Evolutionary conservation across 805 yeast species (phyloP), one percentile per base, ranked within the genome.

Genomic region (Ogataea paraovalis): DNA sequence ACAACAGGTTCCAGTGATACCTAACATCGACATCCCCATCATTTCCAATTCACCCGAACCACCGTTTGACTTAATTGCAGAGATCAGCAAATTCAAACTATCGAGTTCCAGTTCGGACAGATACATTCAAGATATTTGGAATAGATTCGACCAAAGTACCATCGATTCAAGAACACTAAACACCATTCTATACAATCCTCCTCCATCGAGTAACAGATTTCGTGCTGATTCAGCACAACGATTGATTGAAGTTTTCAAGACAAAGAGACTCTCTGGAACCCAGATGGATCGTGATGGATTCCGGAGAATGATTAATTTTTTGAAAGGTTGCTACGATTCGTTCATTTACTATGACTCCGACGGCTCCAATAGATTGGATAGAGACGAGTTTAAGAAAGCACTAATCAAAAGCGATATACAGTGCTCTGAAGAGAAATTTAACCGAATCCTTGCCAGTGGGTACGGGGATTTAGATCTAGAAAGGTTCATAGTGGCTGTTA

Each of bases 311-410:
- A 56, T 62, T 40, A 48, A 45, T n/a, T 66, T 65, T 44, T 30
- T 65, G 19, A 61, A 64, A 45, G 67, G 67, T 3, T 65, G 68
- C 49, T 58, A 51, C 44, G 58, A 54, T 2, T 61, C 65, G 13
- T 65, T 65, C 47, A 55, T 53, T 20, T 58, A 51, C 48, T 60
- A 64, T 46, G 69, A 65, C 47, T 46, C 45, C 2, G 65, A 64
- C 45, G 41, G 47, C 4, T 60, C 65, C 8, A 58, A 59, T 37
- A 45, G 46, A 23, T 47, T 66, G 23, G 62, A 60, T 23, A 53
- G 60, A 16, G 49, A 54, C 3, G 69, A 65, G 44, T 65, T 66
- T 33, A 43, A 43, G n/a, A 51, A 47, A 41, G 63, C 67, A 5
- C 52, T 65, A 22, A 39, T 41, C 19, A 48, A 55, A 33, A 65